Percentiles rank a stretch among this genome's conserved stretches.
phyloP scores from a whole-genome alignment of 2,329 filamentous ascomycete genomes.

The Aspergillus pseudoviridinutans region DNA sequence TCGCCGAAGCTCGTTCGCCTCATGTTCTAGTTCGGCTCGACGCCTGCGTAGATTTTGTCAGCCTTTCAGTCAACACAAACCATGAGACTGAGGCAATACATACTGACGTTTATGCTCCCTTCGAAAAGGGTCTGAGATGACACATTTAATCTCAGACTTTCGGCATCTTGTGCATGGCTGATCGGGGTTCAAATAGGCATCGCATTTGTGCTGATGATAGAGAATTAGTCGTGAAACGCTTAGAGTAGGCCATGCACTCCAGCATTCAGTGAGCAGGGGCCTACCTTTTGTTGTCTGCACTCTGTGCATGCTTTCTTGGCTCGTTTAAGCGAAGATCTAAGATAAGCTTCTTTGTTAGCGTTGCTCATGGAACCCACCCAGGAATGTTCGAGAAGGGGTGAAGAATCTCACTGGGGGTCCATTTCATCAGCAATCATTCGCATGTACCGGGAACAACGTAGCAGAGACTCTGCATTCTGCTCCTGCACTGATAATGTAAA shows the following conservation, averaged over 20 bases:
- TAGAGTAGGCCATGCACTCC: not conserved
- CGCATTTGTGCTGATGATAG: slow-evolving; percentile 32
- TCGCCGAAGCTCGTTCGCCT: slow-evolving; percentile 34
- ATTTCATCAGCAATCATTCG: not conserved
- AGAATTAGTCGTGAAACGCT: not conserved
- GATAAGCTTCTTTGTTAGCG: slow-evolving; percentile 11
- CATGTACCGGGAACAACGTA: not conserved
- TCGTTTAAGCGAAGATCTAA: slow-evolving; percentile 22
- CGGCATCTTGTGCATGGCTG: slow-evolving; percentile 37
- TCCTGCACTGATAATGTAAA: not conserved
- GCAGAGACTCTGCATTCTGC: not conserved
- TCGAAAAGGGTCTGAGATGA: slow-evolving; percentile 42
- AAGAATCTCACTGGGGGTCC: not conserved
- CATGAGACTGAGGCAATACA: slow-evolving; percentile 1
- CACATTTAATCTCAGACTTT: slow-evolving; percentile 33
- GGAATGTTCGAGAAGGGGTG: not conserved
- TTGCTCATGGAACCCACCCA: not conserved
- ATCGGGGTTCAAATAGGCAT: slow-evolving; percentile 34
- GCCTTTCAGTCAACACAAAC: not conserved
- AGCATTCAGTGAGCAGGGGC: not conserved
- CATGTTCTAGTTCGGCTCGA: slow-evolving; percentile 36
- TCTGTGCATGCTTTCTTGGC: slow-evolving; percentile 42
- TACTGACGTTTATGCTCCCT: slow-evolving; percentile 42
- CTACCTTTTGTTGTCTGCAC: slow-evolving; percentile 43
- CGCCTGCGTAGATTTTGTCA: slow-evolving; percentile 20